Evolutionary conservation across 345 rosid genomes (phyloP).

Genomic region (Boechera divaricarpa): DNA sequence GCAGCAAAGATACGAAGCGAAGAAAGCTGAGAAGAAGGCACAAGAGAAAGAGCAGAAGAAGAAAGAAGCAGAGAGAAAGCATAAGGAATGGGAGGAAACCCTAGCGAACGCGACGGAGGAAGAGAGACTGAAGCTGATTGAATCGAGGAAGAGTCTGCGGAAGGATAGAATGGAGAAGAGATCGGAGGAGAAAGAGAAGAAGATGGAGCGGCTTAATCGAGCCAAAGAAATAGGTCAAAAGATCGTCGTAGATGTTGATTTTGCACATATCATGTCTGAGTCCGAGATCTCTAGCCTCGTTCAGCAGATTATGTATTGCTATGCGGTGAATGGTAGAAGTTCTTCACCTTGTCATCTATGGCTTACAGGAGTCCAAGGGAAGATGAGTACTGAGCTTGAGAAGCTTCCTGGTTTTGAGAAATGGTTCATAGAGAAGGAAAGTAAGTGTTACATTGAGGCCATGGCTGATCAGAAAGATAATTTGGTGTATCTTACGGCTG

Average conservation of each 20-base stretch:
- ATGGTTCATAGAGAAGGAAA: slow-evolving; percentile 93
- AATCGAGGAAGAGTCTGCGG: slow-evolving; percentile 66
- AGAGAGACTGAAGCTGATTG: slow-evolving; percentile 68
- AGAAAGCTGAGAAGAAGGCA: slow-evolving; percentile 95
- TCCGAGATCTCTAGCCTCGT: slow-evolving; percentile 85
- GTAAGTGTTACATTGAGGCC: slow-evolving; percentile 67
- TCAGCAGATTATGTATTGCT: slow-evolving; percentile 97
- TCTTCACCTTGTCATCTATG: slow-evolving; percentile 71
- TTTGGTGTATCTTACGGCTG: slow-evolving; percentile 89
- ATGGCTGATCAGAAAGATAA: slow-evolving; percentile 67
- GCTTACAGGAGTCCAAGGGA: slow-evolving; percentile 83
- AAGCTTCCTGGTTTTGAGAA: slow-evolving; percentile 86
- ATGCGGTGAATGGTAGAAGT: slow-evolving; percentile 81
- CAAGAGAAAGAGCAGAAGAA: slow-evolving; percentile 66
- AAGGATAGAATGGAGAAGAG: slow-evolving; percentile 79
- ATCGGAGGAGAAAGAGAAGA: slow-evolving; percentile 69
- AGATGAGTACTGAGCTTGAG: slow-evolving; percentile 68
- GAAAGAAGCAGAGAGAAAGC: slow-evolving; percentile 62
- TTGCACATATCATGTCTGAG: slow-evolving; percentile 75
- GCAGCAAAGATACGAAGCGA: slow-evolving; percentile 74
- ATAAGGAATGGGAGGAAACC: slow-evolving; percentile 39
- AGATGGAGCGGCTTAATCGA: slow-evolving; percentile 58
- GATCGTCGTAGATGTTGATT: slow-evolving; percentile 82
- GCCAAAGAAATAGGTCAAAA: slow-evolving; percentile 75
- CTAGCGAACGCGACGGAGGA: slow-evolving; percentile 56